Conservation (phyloP, 1,284 basidiomycete species). For the Ganoderma resinaceum region DNA sequence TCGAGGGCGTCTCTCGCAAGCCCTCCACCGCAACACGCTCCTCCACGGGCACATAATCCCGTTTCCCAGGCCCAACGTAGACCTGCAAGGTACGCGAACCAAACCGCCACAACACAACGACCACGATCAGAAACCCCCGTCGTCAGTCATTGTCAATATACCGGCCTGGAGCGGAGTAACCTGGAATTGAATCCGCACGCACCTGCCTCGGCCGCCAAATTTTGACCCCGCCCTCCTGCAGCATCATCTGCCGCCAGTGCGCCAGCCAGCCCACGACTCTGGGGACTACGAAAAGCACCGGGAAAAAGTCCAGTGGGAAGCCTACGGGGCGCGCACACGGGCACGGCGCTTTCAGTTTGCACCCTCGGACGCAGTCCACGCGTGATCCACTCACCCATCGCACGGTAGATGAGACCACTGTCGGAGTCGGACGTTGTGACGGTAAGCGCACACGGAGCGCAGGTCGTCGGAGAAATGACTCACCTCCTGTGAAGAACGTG, state of each 20-base stretch:
- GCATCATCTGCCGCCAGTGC: constrained; percentile 92
- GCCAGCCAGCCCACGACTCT: constrained; percentile 91
- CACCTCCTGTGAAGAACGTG: constrained; percentile 52
- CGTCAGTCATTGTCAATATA: background rate
- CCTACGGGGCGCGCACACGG: constrained; percentile 48
- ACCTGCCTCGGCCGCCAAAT: constrained; percentile 91
- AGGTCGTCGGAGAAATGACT: constrained; percentile 20
- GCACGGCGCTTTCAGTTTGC: constrained; percentile 13
- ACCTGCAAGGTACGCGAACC: constrained; percentile 50
- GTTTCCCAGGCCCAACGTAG: constrained; percentile 75
- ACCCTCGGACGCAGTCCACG: constrained; percentile 21
- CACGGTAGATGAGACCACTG: constrained; percentile 86
- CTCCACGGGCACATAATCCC: constrained; percentile 75
- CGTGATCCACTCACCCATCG: constrained; percentile 69
- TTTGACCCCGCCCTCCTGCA: constrained; percentile 85
- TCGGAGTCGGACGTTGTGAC: constrained; percentile 18
- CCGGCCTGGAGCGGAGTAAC: background rate
- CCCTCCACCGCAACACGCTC: constrained; percentile 63
- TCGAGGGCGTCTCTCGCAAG: constrained; percentile 63
- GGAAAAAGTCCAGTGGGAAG: constrained; percentile 91
- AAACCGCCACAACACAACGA: constrained; percentile 14
- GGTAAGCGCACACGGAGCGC: constrained; percentile 14
- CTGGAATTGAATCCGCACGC: constrained; percentile 31
- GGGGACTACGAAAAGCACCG: constrained; percentile 88
- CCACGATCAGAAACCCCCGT: background rate